A percentile compares a stretch with the other conserved stretches of the same genome.
Evolutionary conservation across 2,329 filamentous ascomycete species (phyloP).

Genomic region (Paecilomyces niveus): DNA sequence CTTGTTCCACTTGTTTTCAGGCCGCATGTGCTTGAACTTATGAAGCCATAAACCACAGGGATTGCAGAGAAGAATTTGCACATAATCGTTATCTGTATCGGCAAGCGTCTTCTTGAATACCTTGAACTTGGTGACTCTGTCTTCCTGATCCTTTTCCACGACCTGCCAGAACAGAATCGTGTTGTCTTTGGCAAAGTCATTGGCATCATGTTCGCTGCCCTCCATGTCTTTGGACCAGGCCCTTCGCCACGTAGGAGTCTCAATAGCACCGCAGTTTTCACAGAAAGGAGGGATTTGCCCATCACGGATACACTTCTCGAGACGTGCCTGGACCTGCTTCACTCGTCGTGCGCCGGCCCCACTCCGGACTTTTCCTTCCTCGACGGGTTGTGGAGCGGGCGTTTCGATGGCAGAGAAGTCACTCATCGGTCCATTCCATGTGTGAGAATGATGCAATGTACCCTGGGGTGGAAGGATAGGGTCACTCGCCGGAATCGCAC

Average conservation of each 20-base stretch:
- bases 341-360: slow-evolving; percentile 56
- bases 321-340: slow-evolving; percentile 53
- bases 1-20: slow-evolving; percentile 74
- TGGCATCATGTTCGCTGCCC: slow-evolving; percentile 62
- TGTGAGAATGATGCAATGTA: slow-evolving; percentile 34
- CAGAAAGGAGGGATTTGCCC: slow-evolving; percentile 86
- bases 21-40: slow-evolving; percentile 79
- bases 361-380: slow-evolving; percentile 35
- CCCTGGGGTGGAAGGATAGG: slow-evolving; percentile 28
- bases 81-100: slow-evolving; percentile 63
- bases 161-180: slow-evolving; percentile 68
- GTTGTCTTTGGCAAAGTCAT: slow-evolving; percentile 66
- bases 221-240: slow-evolving; percentile 73
- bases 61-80: slow-evolving; percentile 76
- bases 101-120: slow-evolving; percentile 67
- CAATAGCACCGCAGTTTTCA: slow-evolving; percentile 86
- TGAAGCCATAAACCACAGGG: slow-evolving; percentile 93
- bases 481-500: slow-evolving; percentile 44
- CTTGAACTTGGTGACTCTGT: slow-evolving; percentile 60
- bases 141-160: slow-evolving; percentile 55
- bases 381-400: slow-evolving; percentile 19
- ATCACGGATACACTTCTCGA: slow-evolving; percentile 57
- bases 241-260: slow-evolving; percentile 94
- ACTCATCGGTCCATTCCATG: slow-evolving; percentile 39
- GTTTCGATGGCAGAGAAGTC: slow-evolving; percentile 37